A percentile compares a stretch with the other conserved stretches of the same genome.
Conservation (phyloP, 352 stramenopile genomes). For the Phytophthora melonis region DNA sequence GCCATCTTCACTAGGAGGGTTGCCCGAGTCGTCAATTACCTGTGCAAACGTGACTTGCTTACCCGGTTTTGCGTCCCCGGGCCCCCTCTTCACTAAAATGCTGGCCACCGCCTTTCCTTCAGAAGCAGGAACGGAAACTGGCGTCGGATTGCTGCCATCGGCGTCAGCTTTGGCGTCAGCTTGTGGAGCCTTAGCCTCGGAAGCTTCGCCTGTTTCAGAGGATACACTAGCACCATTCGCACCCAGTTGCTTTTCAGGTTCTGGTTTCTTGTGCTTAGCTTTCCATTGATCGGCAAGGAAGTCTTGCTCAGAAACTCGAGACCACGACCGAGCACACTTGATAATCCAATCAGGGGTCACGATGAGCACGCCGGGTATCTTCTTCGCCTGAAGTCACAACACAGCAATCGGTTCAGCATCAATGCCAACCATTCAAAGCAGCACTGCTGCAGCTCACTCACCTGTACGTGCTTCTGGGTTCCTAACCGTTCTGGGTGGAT, state of each 20-base stretch:
- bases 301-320: constrained; percentile 61
- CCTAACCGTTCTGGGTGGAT: constrained; percentile 84
- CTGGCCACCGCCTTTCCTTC: constrained; percentile 29
- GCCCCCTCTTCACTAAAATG: constrained; percentile 30
- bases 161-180: constrained; percentile 11
- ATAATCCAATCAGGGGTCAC: constrained; percentile 87
- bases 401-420: constrained; percentile 5
- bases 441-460: constrained; percentile 16
- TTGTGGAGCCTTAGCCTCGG: neutral
- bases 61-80: constrained; percentile 28
- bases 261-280: constrained; percentile 46
- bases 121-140: constrained; percentile 8
- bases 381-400: constrained; percentile 54
- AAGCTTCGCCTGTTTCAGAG: constrained; percentile 3
- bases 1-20: constrained; percentile 33
- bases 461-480: constrained; percentile 84
- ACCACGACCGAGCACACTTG: constrained; percentile 80
- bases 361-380: constrained; percentile 64
- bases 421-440: neutral
- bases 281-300: constrained; percentile 79
- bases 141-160: constrained; percentile 14
- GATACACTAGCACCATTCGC: constrained; percentile 8
- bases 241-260: constrained; percentile 20
- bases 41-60: constrained; percentile 77
- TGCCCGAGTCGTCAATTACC: constrained; percentile 41